Evolutionary conservation across 768 basidiomycete genomes (phyloP), one percentile per base, ranked within the genome.

Genomic region (Auricularia heimuer): DNA sequence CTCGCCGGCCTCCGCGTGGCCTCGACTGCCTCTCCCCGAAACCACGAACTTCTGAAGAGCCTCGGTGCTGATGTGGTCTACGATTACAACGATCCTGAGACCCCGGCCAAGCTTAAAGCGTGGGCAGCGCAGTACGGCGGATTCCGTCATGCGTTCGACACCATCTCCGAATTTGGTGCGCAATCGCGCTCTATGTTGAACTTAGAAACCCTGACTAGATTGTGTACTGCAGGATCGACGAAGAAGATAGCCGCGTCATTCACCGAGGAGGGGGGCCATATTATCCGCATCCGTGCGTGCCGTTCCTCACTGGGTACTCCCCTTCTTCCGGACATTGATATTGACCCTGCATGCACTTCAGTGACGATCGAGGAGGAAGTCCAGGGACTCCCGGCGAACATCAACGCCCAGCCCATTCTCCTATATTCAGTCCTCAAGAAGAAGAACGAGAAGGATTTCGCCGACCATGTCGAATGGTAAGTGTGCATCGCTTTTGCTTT

Each of bases 31-130:
- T 81, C 80, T 0, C 72, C 76, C 16, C 67, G 69, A 39, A 79
- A 80, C 66, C 72, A 74, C 56, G 73, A 71, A 0, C 69, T 77
- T 18, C 67, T 82, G 21, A 75, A 74, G 54, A 66, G 70, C 1
- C 70, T 79, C 8, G 82, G 83, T 3, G 83, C 82, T 0, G 74
- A 77, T 39, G 75, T 73, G 3, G 76, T 78, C 4, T 77, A 79
- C 64, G 78, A 81, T 66, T 77, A 75, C 66, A 69, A 69, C 45
- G 68, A 69, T 61, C 61, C 63, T 14, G 67, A 68, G 4, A 67
- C 66, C 4, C 58, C 64, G 3, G 51, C 65, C 44, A 67, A 70
- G 42, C 68, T 72, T 44, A 69, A 68, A 21, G 65, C 61, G 16
- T 68, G 65, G 66, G 65, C 63, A 14, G 44, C 16, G 14, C n/a